Conservation (phyloP, 192 early-diverging fungal genomes). For the Linnemannia schmuckeri region DNA sequence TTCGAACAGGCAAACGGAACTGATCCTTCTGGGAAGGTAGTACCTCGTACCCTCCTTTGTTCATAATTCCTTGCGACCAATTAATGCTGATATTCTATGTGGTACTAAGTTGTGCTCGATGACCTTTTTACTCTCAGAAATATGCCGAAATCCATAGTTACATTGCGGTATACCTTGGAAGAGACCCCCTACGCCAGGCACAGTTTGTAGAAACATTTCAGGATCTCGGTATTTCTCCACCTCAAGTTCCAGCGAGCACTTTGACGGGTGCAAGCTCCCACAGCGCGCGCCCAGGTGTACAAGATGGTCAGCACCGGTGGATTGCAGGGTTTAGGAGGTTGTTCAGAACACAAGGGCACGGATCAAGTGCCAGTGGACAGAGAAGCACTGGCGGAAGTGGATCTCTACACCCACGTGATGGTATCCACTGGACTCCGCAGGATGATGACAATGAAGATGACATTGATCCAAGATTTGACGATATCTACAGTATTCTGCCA, state of each 20-base stretch:
- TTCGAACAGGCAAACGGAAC: conserved; percentile 40
- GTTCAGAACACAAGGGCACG: conserved; percentile 25
- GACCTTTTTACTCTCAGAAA: conserved; percentile 2
- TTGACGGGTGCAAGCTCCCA: not conserved
- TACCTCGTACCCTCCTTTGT: not conserved
- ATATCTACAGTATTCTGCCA: conserved; percentile 49
- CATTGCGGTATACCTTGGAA: conserved; percentile 48
- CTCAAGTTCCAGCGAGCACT: conserved; percentile 6
- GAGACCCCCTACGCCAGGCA: conserved; percentile 41
- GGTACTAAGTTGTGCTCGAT: not conserved
- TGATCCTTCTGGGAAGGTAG: conserved; percentile 40
- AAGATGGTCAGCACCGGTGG: conserved; percentile 37
- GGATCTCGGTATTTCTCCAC: conserved; percentile 40
- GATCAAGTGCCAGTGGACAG: not conserved
- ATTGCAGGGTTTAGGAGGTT: conserved; percentile 50
- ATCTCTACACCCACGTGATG: not conserved
- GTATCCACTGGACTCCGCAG: not conserved
- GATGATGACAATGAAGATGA: conserved; percentile 21
- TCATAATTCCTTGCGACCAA: not conserved
- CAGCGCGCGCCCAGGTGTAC: not conserved
- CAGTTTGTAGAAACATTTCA: conserved; percentile 45
- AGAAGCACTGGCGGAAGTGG: not conserved
- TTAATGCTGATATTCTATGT: not conserved
- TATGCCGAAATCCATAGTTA: conserved; percentile 44
- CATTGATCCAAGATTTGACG: conserved; percentile 46